A percentile compares a stretch with the other conserved stretches of the same genome.
These are phyloP conservation scores for Lodderomyces orthopsilosis DNA, from an alignment of 1,139 yeast genomes.

Conservation along the genomic window DNA sequence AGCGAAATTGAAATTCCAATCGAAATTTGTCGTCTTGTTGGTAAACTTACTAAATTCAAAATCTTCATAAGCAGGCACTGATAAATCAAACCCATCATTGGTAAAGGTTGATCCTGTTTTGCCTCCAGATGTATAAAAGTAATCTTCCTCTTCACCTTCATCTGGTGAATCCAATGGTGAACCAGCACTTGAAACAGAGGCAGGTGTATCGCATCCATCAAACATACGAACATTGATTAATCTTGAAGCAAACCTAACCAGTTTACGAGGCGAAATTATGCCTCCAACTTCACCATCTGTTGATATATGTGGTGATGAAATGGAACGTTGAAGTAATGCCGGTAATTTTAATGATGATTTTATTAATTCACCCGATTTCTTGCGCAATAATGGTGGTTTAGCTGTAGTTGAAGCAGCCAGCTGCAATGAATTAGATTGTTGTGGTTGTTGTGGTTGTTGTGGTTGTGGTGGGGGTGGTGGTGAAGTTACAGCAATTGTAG, in stretches of 20 bases:
- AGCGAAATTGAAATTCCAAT: slow-evolving; percentile 3
- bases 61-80: slow-evolving; percentile 1
- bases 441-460: background rate
- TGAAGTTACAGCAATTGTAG: slow-evolving; percentile 1
- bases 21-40: slow-evolving; percentile 2
- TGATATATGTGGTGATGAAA: slow-evolving; percentile 23
- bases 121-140: background rate
- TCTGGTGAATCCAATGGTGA: slow-evolving; percentile 36
- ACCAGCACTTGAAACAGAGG: slow-evolving; percentile 32
- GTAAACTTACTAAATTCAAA: background rate
- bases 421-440: slow-evolving; percentile 1
- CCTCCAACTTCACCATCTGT: background rate
- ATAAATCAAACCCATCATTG: background rate
- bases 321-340: slow-evolving; percentile 21
- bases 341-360: slow-evolving; percentile 40
- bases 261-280: slow-evolving; percentile 18
- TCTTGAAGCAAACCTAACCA: slow-evolving; percentile 38
- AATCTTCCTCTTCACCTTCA: slow-evolving; percentile 1
- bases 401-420: slow-evolving; percentile 4
- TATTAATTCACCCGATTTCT: slow-evolving; percentile 39
- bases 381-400: slow-evolving; percentile 23
- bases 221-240: slow-evolving; percentile 40
- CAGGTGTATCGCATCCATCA: slow-evolving; percentile 42
- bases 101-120: background rate
- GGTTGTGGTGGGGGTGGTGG: slow-evolving; percentile 5